phyloP scores from a whole-genome alignment of 208 protist genomes.

The Trypanosoma mega region DNA sequence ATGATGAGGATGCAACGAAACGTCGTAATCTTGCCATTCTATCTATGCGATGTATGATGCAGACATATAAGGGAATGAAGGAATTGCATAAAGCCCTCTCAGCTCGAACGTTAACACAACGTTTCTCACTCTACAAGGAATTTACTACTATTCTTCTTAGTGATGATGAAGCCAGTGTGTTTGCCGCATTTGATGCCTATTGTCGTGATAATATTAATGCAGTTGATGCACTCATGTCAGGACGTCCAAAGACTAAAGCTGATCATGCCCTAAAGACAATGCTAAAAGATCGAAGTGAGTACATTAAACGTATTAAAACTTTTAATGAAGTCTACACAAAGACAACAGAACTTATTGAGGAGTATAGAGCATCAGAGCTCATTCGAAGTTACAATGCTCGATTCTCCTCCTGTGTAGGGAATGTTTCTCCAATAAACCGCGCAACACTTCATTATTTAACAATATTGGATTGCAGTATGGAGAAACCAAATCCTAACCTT shows the following conservation, averaged over 20 bases:
- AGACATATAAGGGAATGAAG: slow-evolving; percentile 56
- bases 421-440: slow-evolving; percentile 37
- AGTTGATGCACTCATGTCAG: slow-evolving; percentile 67
- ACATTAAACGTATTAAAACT: slow-evolving; percentile 77
- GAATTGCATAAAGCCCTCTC: slow-evolving; percentile 74
- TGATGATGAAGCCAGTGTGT: slow-evolving; percentile 32
- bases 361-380: slow-evolving; percentile 34
- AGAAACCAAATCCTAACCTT: neutral
- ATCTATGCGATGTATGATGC: slow-evolving; percentile 57
- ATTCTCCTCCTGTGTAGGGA: slow-evolving; percentile 60
- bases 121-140: slow-evolving; percentile 76
- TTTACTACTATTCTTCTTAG: slow-evolving; percentile 45
- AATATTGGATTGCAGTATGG: slow-evolving; percentile 33
- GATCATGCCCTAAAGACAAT: slow-evolving; percentile 60
- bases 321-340: slow-evolving; percentile 57
- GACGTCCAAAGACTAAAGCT: slow-evolving; percentile 63
- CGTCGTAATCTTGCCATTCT: slow-evolving; percentile 54
- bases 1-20: slow-evolving; percentile 40
- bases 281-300: slow-evolving; percentile 70
- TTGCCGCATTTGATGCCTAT: slow-evolving; percentile 58
- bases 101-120: slow-evolving; percentile 63
- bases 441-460: slow-evolving; percentile 54
- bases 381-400: slow-evolving; percentile 30
- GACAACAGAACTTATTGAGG: slow-evolving; percentile 39
- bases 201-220: slow-evolving; percentile 43